phyloP scores from a whole-genome alignment of 768 basidiomycete genomes.

The Gelatoporia subvermispora region DNA sequence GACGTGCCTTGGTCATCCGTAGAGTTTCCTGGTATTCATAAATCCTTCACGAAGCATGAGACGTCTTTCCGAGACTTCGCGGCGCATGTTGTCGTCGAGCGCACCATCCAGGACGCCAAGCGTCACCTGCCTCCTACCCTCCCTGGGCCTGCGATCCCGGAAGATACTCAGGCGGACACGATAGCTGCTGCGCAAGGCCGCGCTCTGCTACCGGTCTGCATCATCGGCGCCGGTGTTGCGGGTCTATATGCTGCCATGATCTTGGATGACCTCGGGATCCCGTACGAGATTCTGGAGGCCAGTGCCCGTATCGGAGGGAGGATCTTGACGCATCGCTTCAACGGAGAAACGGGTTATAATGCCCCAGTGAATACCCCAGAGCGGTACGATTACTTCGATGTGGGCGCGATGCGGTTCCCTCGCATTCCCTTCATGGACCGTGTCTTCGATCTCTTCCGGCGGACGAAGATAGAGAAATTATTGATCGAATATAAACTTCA shows the following conservation, averaged over 20 bases:
- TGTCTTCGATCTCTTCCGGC: conserved; percentile 26
- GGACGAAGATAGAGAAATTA: conserved; percentile 7
- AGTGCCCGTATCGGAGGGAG: conserved; percentile 37
- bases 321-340: conserved; percentile 39
- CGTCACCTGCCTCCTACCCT: too few relatives aligned
- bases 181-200: too few relatives aligned
- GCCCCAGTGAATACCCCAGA: background rate
- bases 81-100: too few relatives aligned
- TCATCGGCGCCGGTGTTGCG: conserved; percentile 9
- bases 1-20: too few relatives aligned
- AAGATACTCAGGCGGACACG: too few relatives aligned
- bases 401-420: conserved; percentile 35
- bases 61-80: too few relatives aligned
- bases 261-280: conserved; percentile 30
- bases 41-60: too few relatives aligned
- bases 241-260: conserved; percentile 32
- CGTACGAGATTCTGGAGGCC: conserved; percentile 46
- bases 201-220: background rate
- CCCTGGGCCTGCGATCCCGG: too few relatives aligned
- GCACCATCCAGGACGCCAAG: too few relatives aligned
- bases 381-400: background rate
- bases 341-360: conserved; percentile 6
- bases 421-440: conserved; percentile 25
- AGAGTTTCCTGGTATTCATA: too few relatives aligned
- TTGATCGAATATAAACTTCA: conserved; percentile 3